Evolutionary conservation across 495 filamentous ascomycete genomes (phyloP), one percentile per base, ranked within the genome.

Genomic region (Geopyxis carbonaria): DNA sequence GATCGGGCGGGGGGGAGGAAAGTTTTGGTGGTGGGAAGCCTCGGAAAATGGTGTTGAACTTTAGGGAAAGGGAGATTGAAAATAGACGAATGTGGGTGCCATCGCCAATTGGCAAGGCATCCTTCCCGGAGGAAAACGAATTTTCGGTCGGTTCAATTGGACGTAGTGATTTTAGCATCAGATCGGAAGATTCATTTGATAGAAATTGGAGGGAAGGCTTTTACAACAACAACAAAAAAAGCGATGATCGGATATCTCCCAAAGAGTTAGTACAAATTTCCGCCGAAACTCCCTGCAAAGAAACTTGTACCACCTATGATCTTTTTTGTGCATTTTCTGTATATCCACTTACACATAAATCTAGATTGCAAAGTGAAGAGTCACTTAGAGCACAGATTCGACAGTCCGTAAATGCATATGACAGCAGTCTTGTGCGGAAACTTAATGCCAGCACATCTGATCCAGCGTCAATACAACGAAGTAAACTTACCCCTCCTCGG

Each of bases 401-500:
- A 29, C 18, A 29, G 38, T 47, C 48, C 15, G 44, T 44, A 38
- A 45, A 45, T 24, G 42, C 34, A 33, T 55, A 55, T 44, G 51
- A 55, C 35, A 31, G 31, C 11, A 41, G 45, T 11, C 42, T 55
- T 32, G 33, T 55, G 35, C 38, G 34, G 28, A 55, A 55, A 28
- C 50, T 55, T 38, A 53, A 53, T 36, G 40, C 45, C 6, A 40
- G 50, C 10, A 39, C 50, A 28, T 53, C 50, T 11, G 50, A 51
- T 9, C 50, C 50, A 25, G 52, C 50, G 30, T 23, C 34, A 22
- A 38, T 40, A 29, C 37, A 41, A 20, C 40, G 48, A 35, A 41
- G 41, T 22, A 38, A 34, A n/a, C 36, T 53, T 32, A 37, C 34
- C 2, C 34, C 39, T 19, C 38, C 33, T 22, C 46, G 36, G 43